These are phyloP conservation scores for Arthrinium puccinioides DNA, from an alignment of 2,329 filamentous ascomycete genomes.

Conservation along the genomic window DNA sequence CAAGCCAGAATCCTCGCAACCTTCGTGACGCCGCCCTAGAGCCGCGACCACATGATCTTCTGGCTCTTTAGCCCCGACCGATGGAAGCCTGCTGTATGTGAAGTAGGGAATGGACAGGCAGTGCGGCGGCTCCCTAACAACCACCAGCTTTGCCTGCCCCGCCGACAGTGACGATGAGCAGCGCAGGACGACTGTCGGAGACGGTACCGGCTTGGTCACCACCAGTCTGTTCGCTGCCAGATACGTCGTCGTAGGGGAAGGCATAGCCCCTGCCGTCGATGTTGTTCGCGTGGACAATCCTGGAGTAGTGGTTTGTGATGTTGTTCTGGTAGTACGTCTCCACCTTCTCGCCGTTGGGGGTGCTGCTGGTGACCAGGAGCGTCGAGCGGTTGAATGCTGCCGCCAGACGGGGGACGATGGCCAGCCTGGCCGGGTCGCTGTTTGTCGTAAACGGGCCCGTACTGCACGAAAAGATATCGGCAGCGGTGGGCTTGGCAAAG, in stretches of 20 bases:
- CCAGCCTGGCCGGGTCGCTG: conserved; percentile 33
- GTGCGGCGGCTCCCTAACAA: no score
- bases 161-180: conserved; percentile 51
- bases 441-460: conserved; percentile 36
- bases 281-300: conserved; percentile 54
- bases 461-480: conserved; percentile 45
- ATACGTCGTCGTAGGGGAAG: conserved; percentile 64
- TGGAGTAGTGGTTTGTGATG: conserved; percentile 48
- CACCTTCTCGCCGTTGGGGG: conserved; percentile 43
- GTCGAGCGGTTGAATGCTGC: conserved; percentile 41
- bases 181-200: conserved; percentile 45
- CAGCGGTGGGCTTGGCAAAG: conserved; percentile 33
- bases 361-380: conserved; percentile 30
- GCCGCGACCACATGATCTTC: no score
- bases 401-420: conserved; percentile 39
- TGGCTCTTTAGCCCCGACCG: no score
- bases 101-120: no score
- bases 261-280: conserved; percentile 55
- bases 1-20: no score
- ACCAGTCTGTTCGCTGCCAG: conserved; percentile 50
- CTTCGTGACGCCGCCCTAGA: no score
- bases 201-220: conserved; percentile 57
- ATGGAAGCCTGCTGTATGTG: no score
- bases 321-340: conserved; percentile 34
- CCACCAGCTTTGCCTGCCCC: conserved; percentile 17